Conservation (phyloP, 495 filamentous ascomycete species). For the Evansstolkia leycettana region DNA sequence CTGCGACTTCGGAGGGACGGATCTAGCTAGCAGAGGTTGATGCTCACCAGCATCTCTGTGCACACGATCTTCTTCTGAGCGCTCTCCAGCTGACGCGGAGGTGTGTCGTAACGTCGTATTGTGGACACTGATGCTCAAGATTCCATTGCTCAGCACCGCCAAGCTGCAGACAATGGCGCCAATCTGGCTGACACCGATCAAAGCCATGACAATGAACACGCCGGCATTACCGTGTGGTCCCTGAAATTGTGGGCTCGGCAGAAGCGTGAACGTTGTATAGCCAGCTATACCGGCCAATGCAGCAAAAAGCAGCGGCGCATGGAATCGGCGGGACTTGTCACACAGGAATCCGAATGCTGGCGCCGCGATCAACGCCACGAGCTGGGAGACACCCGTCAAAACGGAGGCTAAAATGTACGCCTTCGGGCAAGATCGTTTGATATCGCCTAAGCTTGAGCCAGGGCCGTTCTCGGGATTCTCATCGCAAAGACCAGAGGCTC, state of each 20-base stretch:
- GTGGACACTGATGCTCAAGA: conserved; percentile 36
- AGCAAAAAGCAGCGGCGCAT: conserved; percentile 61
- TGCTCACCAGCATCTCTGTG: conserved; percentile 13
- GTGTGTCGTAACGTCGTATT: conserved; percentile 21
- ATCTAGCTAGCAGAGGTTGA: conserved; percentile 18
- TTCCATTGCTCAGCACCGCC: conserved; percentile 67
- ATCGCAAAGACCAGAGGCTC: conserved; percentile 63
- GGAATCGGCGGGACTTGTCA: conserved; percentile 45
- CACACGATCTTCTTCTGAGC: conserved; percentile 1
- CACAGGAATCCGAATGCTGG: conserved; percentile 77
- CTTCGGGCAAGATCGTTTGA: conserved; percentile 66
- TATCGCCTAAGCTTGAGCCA: conserved; percentile 40
- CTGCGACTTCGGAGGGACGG: conserved; percentile 12
- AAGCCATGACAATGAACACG: conserved; percentile 63
- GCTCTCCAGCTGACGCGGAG: conserved; percentile 14
- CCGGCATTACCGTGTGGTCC: conserved; percentile 42
- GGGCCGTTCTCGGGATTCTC: conserved; percentile 41
- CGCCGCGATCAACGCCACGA: conserved; percentile 72
- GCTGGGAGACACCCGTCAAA: conserved; percentile 77
- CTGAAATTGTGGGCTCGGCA: conserved; percentile 58
- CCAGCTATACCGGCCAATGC: conserved; percentile 61
- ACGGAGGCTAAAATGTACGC: conserved; percentile 80
- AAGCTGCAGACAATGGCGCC: conserved; percentile 90
- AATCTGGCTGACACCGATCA: conserved; percentile 85
- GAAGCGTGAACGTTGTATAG: conserved; percentile 57